A percentile compares a stretch with the other conserved stretches of the same genome.
Conservation (phyloP, 2,329 filamentous ascomycete species). For the Alternaria ventricosa region DNA sequence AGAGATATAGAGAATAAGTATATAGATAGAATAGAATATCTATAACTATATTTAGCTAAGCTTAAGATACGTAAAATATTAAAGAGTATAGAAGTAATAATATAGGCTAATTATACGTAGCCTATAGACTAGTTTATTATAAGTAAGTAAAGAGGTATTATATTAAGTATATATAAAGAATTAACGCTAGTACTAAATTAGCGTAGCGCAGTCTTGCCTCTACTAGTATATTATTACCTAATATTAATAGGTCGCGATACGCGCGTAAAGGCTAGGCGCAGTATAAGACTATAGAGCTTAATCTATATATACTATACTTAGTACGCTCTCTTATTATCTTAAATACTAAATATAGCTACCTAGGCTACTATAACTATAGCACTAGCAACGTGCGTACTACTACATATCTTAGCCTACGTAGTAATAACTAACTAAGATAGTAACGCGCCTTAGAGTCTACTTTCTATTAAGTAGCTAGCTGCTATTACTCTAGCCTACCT, state of each 20-base stretch:
- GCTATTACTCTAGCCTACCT: not conserved
- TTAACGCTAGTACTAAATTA: not conserved
- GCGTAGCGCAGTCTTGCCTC: not conserved
- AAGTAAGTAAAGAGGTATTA: not conserved
- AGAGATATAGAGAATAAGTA: too few relatives aligned
- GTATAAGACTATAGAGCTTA: not conserved
- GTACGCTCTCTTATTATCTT: too few relatives aligned
- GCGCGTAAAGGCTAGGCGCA: not conserved
- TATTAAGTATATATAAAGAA: not conserved
- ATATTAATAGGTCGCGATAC: not conserved
- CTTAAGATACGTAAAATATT: too few relatives aligned
- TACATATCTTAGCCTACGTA: not conserved
- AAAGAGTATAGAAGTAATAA: too few relatives aligned
- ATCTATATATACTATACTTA: too few relatives aligned
- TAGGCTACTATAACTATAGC: too few relatives aligned
- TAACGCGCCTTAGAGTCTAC: not conserved
- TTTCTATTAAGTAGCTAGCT: not conserved
- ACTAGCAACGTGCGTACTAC: not conserved
- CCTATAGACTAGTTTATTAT: not conserved
- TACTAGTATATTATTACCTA: not conserved
- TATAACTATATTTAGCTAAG: too few relatives aligned
- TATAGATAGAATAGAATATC: too few relatives aligned
- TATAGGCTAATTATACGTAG: too few relatives aligned
- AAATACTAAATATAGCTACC: too few relatives aligned
- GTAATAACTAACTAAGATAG: not conserved